These are phyloP conservation scores for Phenoliferia sp. DNA, from an alignment of 1,284 basidiomycete genomes.

Conservation along the genomic window DNA sequence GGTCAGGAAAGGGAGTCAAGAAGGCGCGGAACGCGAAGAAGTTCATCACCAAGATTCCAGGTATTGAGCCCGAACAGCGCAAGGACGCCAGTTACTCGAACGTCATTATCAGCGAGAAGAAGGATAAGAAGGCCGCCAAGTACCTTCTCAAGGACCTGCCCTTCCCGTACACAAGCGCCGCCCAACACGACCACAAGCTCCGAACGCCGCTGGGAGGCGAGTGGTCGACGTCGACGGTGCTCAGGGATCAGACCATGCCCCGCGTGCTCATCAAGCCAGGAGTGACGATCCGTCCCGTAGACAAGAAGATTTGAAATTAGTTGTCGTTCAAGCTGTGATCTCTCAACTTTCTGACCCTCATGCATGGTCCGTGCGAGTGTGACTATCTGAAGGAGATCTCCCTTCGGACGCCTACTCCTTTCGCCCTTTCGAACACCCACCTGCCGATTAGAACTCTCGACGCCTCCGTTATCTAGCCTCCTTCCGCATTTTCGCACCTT, in stretches of 20 bases:
- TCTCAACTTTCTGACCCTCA: too few species aligned
- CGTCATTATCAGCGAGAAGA: constrained; percentile 89
- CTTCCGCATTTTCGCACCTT: neutral
- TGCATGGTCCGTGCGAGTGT: too few species aligned
- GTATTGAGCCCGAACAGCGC: constrained; percentile 69
- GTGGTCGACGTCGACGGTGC: constrained; percentile 84
- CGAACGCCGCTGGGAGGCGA: constrained; percentile 76
- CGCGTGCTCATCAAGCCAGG: constrained; percentile 70
- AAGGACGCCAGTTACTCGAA: constrained; percentile 78
- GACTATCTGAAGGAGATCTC: constrained; percentile 9
- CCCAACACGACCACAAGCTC: constrained; percentile 82
- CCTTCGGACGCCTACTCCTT: neutral
- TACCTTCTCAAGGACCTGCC: constrained; percentile 86
- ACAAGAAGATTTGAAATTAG: constrained; percentile 15
- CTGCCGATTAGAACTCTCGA: neutral
- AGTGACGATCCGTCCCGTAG: constrained; percentile 33
- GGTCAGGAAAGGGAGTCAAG: constrained; percentile 73
- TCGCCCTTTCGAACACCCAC: neutral
- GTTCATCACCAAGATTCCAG: constrained; percentile 72
- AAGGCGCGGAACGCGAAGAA: constrained; percentile 47
- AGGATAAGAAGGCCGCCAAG: constrained; percentile 86
- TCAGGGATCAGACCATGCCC: constrained; percentile 57
- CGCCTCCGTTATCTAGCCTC: neutral
- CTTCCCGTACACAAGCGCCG: constrained; percentile 84
- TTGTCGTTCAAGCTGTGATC: too few species aligned